A percentile compares a stretch with the other conserved stretches of the same genome.
phyloP scores from a whole-genome alignment of 1,284 basidiomycete genomes.

The Fomitopsis pinicola region DNA sequence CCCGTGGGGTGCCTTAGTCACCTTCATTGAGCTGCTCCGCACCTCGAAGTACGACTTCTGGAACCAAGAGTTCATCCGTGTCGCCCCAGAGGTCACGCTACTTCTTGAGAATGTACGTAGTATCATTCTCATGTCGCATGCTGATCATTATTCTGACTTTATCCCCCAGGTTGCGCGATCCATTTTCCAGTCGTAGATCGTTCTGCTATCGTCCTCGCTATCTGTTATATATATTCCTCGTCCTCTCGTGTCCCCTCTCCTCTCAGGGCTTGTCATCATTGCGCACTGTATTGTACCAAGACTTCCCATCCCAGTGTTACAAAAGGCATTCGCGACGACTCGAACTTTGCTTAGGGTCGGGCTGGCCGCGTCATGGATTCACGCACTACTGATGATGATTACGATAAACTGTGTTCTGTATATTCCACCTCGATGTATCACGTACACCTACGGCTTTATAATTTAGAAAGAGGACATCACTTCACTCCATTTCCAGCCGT shows the following conservation, averaged over 20 bases:
- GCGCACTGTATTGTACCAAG: conserved; percentile 79
- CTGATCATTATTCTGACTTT: not conserved
- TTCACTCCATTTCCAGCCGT: conserved; percentile 53
- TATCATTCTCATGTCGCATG: not conserved
- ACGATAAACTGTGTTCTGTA: conserved; percentile 33
- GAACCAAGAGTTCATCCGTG: conserved; percentile 77
- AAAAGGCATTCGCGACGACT: conserved; percentile 44
- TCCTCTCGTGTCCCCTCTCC: conserved; percentile 23
- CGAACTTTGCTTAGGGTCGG: conserved; percentile 44
- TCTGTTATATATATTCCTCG: conserved; percentile 55
- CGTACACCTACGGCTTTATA: conserved; percentile 31
- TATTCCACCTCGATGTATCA: conserved; percentile 33
- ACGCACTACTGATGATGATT: conserved; percentile 31
- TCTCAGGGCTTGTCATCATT: conserved; percentile 32
- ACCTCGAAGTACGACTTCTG: conserved; percentile 86
- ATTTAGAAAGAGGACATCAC: conserved; percentile 47
- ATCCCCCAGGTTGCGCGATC: conserved; percentile 59
- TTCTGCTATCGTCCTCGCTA: conserved; percentile 49
- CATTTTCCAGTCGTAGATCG: conserved; percentile 68
- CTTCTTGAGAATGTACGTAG: conserved; percentile 75
- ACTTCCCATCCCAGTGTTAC: conserved; percentile 44
- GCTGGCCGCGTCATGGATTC: conserved; percentile 26
- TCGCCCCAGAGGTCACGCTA: conserved; percentile 77
- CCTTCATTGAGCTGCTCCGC: conserved; percentile 88
- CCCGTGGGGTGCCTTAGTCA: conserved; percentile 94